Evolutionary conservation across 345 rosid genomes (phyloP), one percentile per base, ranked within the genome.

Genomic region (Salix dunnii): DNA sequence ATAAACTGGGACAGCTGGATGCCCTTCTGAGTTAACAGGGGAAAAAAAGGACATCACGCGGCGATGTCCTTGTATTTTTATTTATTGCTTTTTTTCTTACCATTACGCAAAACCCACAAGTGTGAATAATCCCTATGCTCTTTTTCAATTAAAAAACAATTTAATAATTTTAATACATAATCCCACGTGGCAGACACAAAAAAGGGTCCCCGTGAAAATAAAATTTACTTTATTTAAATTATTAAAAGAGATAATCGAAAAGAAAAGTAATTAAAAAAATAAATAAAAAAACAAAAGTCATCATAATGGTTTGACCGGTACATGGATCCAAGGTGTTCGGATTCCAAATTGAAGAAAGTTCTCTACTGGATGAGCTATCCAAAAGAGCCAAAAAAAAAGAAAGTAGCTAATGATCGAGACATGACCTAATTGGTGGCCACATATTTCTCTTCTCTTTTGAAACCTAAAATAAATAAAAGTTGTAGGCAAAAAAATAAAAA

Each of bases 1-100:
- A 68, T 21, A 66, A 71, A 72, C 58, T 78, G 89, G 89, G 82
- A 79, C 89, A 84, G 74, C 87, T 86, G 89, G 75, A 79, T 63
- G 18, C 23, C 74, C 31, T 5, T 21, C 68, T 18, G 58, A 20
- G n/a, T 6, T 51, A 18, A 51, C 20, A 18, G 13, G 17, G 0
- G 5, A 21, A 20, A 1, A 4, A 17, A 21, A 35, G 38, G 27
- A 10, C 17, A 17, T 38, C 49, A 61, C 61, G 68, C 74, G 62
- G 43, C 43, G 18, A 23, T 14, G 55, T 33, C 79, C 78, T 16
- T 62, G 0, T 6, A 5, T 70, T 70, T 70, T 58, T 0, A 18
- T 38, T 55, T 76, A 38, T 55, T 68, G 12, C 68, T 23, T 20
- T 36, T n/a, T 38, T 42, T 6, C 5, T 68, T 42, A 8, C 2